phyloP scores from a whole-genome alignment of 169 alveolate genomes.

The Cryptosporidium muris region DNA sequence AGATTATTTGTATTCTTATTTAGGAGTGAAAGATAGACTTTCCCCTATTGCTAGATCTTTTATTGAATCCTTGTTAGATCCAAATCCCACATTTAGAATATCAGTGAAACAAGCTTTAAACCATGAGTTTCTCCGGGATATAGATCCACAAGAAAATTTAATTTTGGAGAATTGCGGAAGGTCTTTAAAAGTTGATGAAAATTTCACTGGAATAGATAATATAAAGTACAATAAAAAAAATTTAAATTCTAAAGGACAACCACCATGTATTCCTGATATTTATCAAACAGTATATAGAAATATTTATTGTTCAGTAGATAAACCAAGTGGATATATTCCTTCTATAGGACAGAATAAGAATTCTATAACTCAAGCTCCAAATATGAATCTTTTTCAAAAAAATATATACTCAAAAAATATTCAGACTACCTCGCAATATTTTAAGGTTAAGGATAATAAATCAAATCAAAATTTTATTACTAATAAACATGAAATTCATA shows the following conservation, averaged over 20 bases:
- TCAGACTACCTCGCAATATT: not conserved
- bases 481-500: no score
- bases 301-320: slow-evolving; percentile 34
- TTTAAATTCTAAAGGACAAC: not conserved
- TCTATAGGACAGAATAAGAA: not conserved
- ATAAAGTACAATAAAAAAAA: not conserved
- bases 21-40: slow-evolving; percentile 29
- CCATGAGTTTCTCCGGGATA: slow-evolving; percentile 41
- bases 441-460: not conserved
- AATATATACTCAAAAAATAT: not conserved
- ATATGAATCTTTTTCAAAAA: slow-evolving; percentile 18
- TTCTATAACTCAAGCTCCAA: not conserved
- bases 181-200: not conserved
- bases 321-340: slow-evolving; percentile 57
- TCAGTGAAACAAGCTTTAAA: slow-evolving; percentile 32
- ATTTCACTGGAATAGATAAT: not conserved
- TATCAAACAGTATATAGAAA: slow-evolving; percentile 31
- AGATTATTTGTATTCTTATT: slow-evolving; percentile 54
- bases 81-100: slow-evolving; percentile 38
- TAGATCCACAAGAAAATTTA: slow-evolving; percentile 20
- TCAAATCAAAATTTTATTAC: no score
- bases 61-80: slow-evolving; percentile 31
- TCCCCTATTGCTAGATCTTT: slow-evolving; percentile 30
- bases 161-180: slow-evolving; percentile 45
- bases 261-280: slow-evolving; percentile 38